phyloP scores from a whole-genome alignment of 306 rosid genomes.

The Carpinus viminea region DNA sequence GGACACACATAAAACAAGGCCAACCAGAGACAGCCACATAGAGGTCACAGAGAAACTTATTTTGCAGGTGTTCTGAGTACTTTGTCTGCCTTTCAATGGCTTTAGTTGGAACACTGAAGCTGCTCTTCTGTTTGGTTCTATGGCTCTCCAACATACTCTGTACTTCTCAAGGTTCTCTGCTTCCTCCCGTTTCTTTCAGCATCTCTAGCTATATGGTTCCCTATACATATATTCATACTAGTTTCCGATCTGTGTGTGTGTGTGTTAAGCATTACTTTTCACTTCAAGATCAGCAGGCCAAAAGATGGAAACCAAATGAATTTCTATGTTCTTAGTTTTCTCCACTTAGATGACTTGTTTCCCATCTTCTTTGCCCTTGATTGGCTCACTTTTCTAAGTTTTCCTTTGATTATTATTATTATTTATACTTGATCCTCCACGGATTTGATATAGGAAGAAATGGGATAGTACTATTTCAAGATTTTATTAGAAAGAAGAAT shows the following conservation, averaged over 20 bases:
- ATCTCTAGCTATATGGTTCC: background rate
- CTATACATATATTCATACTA: background rate
- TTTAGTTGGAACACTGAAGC: slow-evolving; percentile 45
- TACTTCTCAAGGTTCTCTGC: slow-evolving; percentile 54
- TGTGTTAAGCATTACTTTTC: no score
- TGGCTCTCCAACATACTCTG: slow-evolving; percentile 41
- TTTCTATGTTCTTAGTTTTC: background rate
- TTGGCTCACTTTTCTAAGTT: background rate
- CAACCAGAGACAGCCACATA: slow-evolving; percentile 85
- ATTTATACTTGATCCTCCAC: background rate
- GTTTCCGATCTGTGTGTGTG: background rate
- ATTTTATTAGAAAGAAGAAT: background rate
- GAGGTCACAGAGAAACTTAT: slow-evolving; percentile 41
- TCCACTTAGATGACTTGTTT: background rate
- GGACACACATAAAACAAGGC: slow-evolving; percentile 67
- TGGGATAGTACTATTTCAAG: no score
- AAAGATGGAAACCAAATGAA: background rate
- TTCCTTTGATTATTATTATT: background rate
- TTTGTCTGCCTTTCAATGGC: slow-evolving; percentile 60
- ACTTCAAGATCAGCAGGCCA: background rate
- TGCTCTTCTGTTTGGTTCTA: slow-evolving; percentile 42
- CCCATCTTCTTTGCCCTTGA: background rate
- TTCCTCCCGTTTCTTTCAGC: background rate
- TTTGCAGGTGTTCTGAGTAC: slow-evolving; percentile 52
- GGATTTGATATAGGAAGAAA: background rate